Evolutionary conservation across 2,329 filamentous ascomycete genomes (phyloP).

Genomic region (Colletotrichum ledebouriae): DNA sequence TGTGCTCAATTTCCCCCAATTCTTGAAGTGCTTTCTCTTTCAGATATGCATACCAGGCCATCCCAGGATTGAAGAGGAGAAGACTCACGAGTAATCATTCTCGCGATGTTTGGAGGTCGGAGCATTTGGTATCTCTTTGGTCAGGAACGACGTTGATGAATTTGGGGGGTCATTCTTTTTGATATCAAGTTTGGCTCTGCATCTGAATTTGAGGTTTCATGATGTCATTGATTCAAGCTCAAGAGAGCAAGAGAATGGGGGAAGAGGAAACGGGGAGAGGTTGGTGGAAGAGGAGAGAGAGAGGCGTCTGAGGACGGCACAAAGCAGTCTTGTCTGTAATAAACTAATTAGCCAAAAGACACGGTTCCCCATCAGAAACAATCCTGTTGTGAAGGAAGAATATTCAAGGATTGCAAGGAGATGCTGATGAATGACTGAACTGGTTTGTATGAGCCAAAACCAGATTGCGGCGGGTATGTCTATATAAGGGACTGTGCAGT

Average conservation of each 20-base stretch:
- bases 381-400: no score
- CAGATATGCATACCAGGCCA: conserved; percentile 7
- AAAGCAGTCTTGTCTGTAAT: conserved; percentile 28
- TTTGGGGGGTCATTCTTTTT: no score
- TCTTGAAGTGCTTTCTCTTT: conserved; percentile 8
- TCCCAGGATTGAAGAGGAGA: not conserved
- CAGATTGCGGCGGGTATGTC: not conserved
- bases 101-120: no score
- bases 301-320: not conserved
- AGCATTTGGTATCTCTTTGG: no score
- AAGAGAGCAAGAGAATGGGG: not conserved
- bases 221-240: no score
- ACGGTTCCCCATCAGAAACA: not conserved
- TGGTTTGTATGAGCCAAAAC: no score
- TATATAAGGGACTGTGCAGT: not conserved
- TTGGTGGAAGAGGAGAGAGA: not conserved
- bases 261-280: not conserved
- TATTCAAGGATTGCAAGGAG: no score
- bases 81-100: no score
- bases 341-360: conserved; percentile 29
- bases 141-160: no score
- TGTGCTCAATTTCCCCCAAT: conserved; percentile 1
- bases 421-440: no score
- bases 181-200: no score
- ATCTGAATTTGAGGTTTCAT: no score